A percentile compares a stretch with the other conserved stretches of the same genome.
Evolutionary conservation across 2,329 filamentous ascomycete genomes (phyloP).

Genomic region (Didymella sp.): DNA sequence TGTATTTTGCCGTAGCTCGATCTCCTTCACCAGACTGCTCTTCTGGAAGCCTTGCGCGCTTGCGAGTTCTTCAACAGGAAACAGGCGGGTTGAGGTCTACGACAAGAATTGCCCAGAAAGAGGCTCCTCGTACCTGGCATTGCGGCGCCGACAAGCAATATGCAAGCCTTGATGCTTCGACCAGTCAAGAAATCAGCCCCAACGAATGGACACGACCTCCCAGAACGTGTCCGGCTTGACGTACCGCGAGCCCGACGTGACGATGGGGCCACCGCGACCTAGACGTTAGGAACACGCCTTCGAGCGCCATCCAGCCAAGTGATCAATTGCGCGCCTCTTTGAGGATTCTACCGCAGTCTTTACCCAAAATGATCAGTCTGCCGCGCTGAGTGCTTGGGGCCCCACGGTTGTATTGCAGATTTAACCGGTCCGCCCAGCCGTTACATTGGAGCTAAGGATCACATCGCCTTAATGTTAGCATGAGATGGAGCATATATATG

Average conservation of each 20-base stretch:
- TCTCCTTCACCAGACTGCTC: background rate
- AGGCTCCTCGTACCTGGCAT: background rate
- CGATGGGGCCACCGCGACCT: background rate
- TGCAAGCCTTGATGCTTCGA: slow-evolving; percentile 5
- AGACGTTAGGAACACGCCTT: background rate
- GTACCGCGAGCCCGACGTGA: slow-evolving; percentile 4
- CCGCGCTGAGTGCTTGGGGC: slow-evolving; percentile 28
- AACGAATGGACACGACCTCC: background rate
- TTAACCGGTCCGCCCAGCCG: slow-evolving; percentile 45
- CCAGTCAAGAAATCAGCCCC: background rate
- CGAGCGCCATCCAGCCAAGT: slow-evolving; percentile 12
- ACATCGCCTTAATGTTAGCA: slow-evolving; percentile 16
- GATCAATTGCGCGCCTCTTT: slow-evolving; percentile 22
- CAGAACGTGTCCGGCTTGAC: background rate
- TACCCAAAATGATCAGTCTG: slow-evolving; percentile 31
- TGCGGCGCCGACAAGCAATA: background rate
- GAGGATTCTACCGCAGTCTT: slow-evolving; percentile 25
- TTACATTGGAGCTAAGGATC: slow-evolving; percentile 26
- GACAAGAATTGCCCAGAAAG: background rate
- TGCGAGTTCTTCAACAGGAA: background rate
- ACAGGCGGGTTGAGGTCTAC: background rate
- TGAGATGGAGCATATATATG: slow-evolving; percentile 37
- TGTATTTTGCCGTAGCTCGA: slow-evolving; percentile 11
- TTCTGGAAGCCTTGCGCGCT: background rate
- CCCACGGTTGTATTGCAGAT: slow-evolving; percentile 29